These are phyloP conservation scores for Fusarium humuli DNA, from an alignment of 2,329 filamentous ascomycete species.

Conservation along the genomic window DNA sequence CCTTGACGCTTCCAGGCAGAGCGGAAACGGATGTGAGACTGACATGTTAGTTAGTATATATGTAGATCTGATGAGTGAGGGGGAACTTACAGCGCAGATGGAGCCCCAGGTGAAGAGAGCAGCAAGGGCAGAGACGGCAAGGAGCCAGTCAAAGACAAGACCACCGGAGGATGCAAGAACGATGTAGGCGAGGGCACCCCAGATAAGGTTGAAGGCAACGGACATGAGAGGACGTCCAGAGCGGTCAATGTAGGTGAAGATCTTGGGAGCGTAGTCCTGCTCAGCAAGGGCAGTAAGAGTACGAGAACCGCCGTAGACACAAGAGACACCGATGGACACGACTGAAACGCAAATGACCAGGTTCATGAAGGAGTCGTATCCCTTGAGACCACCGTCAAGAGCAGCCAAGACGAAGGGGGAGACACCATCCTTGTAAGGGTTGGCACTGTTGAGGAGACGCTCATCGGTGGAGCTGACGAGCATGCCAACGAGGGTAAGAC, in stretches of 20 bases:
- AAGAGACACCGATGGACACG: constrained; percentile 65
- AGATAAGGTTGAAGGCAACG: constrained; percentile 59
- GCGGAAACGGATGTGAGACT: constrained; percentile 73
- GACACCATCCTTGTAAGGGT: constrained; percentile 49
- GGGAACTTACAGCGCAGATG: constrained; percentile 67
- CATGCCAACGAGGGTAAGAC: constrained; percentile 62
- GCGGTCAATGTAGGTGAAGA: constrained; percentile 66
- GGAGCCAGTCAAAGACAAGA: constrained; percentile 72
- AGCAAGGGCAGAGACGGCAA: constrained; percentile 71
- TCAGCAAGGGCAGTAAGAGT: constrained; percentile 67
- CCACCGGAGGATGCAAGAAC: constrained; percentile 59
- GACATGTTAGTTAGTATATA: too few relatives aligned
- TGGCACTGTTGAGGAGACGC: constrained; percentile 54
- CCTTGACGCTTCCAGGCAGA: constrained; percentile 68
- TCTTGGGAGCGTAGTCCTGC: constrained; percentile 65
- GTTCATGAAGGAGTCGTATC: constrained; percentile 65
- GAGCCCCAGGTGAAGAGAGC: constrained; percentile 74
- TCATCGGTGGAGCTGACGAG: constrained; percentile 58
- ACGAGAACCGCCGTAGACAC: constrained; percentile 66
- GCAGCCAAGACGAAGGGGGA: constrained; percentile 65
- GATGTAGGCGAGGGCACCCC: constrained; percentile 62
- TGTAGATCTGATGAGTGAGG: too few relatives aligned
- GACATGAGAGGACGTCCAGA: constrained; percentile 63
- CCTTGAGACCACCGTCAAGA: constrained; percentile 60
- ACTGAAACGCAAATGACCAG: constrained; percentile 65